Conservation (phyloP, 768 basidiomycete species). For the Terana coerulea region DNA sequence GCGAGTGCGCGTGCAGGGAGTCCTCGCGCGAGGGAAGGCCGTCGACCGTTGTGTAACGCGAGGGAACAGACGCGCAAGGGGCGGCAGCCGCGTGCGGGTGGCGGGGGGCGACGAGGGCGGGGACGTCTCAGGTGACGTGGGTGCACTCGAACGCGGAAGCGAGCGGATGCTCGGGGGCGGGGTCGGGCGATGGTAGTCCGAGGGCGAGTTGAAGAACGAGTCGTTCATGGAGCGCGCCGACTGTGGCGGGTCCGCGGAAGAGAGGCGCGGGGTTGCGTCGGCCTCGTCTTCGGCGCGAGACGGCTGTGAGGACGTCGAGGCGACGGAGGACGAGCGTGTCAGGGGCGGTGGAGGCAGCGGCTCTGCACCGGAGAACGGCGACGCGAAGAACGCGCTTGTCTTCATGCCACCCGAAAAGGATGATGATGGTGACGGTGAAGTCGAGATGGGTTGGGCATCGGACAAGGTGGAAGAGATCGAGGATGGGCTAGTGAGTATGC, state of each 20-base stretch:
- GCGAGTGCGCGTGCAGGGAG: conserved; percentile 15
- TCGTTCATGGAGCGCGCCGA: conserved; percentile 22
- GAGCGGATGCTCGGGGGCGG: conserved; percentile 23
- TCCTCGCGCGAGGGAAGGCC: conserved; percentile 11
- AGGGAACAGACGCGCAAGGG: conserved; percentile 34
- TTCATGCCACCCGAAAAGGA: conserved; percentile 24
- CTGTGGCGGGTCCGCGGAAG: conserved; percentile 13
- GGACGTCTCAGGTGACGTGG: conserved; percentile 21
- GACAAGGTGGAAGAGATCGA: conserved; percentile 17
- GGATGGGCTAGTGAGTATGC: conserved; percentile 19
- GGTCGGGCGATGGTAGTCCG: conserved; percentile 19
- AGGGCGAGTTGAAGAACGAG: conserved; percentile 20
- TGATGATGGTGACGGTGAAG: conserved; percentile 24
- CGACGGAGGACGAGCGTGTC: conserved; percentile 43
- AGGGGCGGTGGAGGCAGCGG: conserved; percentile 20
- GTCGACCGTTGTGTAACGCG: conserved; percentile 28
- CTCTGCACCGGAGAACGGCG: conserved; percentile 32
- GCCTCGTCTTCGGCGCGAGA: conserved; percentile 10
- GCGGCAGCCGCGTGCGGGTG: conserved; percentile 26
- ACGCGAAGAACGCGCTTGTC: conserved; percentile 32
- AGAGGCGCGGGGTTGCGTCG: conserved; percentile 20
- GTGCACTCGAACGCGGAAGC: conserved; percentile 15
- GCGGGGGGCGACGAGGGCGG: conserved; percentile 14
- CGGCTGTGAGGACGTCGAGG: conserved; percentile 35
- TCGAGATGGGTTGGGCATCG: conserved; percentile 11